Conservation (phyloP, 305 asterid species). For the Solanum hybrid region DNA sequence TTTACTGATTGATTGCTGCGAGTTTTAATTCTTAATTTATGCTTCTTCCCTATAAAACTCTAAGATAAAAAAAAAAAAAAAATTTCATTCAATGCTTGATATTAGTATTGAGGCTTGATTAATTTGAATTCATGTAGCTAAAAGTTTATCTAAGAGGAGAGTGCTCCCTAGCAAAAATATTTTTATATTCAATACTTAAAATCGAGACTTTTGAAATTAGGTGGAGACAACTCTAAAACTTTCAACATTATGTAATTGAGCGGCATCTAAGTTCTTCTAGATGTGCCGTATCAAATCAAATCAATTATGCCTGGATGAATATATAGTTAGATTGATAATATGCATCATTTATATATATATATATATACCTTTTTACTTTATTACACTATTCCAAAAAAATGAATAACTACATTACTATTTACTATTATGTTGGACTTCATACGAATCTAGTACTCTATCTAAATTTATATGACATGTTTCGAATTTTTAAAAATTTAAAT, state of each 20-base stretch:
- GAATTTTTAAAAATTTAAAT: too few species aligned
- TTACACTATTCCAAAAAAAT: neutral
- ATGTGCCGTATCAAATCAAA: neutral
- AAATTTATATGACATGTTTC: neutral
- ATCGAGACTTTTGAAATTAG: neutral
- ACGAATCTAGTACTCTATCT: neutral
- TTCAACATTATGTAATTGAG: neutral
- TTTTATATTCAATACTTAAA: neutral
- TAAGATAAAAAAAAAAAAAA: too few species aligned
- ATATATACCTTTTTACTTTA: neutral
- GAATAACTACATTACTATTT: too few species aligned
- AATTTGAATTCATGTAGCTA: neutral
- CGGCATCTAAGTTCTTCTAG: neutral
- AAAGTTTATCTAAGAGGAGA: too few species aligned
- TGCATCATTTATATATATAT: neutral
- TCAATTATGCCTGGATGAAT: neutral
- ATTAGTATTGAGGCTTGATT: too few species aligned
- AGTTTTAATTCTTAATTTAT: neutral
- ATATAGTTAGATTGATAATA: neutral
- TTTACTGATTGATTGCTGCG: neutral
- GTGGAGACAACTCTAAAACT: neutral
- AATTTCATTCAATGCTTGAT: neutral
- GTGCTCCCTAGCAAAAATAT: neutral
- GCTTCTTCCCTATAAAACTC: neutral
- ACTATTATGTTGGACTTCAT: too few species aligned